Evolutionary conservation across 2,329 filamentous ascomycete species (phyloP), one percentile per base, ranked within the genome.

Genomic region (Cercospora zeae-maydis): DNA sequence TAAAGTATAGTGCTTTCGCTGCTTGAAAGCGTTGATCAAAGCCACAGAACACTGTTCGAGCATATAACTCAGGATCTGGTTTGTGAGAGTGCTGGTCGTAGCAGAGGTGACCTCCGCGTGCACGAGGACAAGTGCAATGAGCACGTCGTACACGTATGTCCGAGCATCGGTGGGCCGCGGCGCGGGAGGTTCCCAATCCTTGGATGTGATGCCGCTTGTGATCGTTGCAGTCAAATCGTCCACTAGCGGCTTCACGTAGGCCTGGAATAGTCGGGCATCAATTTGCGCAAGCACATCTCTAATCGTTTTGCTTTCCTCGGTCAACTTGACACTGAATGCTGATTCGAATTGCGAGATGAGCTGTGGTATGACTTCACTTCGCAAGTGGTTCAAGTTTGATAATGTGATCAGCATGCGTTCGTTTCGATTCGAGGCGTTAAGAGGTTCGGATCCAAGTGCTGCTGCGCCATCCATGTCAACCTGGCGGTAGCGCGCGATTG

Each of bases 301-400:
- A 73, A 99, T 93, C 0, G 91, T 95, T 75, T 93, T 93, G 61
- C 88, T 89, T 78, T 99, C 95, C 66, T 97, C 93, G 1, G 92
- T 96, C 63, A 99, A 84, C 73, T 96, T 96, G 66, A 98, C 91
- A 1, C 91, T 92, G 78, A 99, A 99, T 60, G 91, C 86, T 55
- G 91, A 92, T 75, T 99, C 95, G 72, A 98, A 99, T 73, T 95
- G 90, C 4, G 89, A 86, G 74, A 96, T 91, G n/a, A 99, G 84
- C 69, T 88, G 88, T 0, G 93, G 93, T 1, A 98, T 90, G 33
- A 93, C 85, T 66, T 95, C 88, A 24, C 87, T 83, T 62, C 92
- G 89, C 37, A 99, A 86, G 24, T 89, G 84, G 72, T 93, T 89
- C 63, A 99, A 86, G 75, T 99, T 99, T 74, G 91, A 95, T 27